Percentiles rank a stretch among this genome's conserved stretches.
phyloP scores from a whole-genome alignment of 306 rosid genomes.

The Calophaca sinica region DNA sequence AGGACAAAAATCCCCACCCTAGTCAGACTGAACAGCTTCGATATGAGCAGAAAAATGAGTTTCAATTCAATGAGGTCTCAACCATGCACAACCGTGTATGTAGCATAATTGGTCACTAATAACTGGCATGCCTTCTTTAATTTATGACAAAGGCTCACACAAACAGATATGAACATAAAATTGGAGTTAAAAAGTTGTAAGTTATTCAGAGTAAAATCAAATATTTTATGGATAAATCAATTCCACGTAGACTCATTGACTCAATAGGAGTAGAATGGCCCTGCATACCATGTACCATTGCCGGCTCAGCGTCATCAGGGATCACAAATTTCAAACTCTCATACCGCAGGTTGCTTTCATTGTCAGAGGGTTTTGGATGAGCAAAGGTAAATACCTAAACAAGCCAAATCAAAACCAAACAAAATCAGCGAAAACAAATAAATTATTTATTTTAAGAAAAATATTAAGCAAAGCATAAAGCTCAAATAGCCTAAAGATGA shows the following conservation, averaged over 20 bases:
- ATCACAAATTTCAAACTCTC: background rate
- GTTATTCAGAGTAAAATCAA: no score
- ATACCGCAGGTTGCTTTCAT: background rate
- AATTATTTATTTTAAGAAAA: background rate
- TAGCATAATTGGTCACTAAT: no score
- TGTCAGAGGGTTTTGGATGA: background rate
- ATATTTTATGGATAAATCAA: no score
- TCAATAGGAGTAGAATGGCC: constrained; percentile 12
- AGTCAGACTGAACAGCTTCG: no score
- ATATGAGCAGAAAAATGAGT: no score
- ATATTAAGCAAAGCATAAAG: background rate
- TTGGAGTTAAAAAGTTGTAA: no score
- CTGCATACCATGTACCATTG: constrained; percentile 24
- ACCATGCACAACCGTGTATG: no score
- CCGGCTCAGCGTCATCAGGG: background rate
- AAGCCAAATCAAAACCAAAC: background rate
- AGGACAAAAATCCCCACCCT: no score
- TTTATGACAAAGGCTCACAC: no score
- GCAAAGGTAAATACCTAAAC: constrained; percentile 23
- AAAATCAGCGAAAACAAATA: background rate
- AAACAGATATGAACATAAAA: no score
- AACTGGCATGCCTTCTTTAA: no score
- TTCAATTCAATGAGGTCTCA: no score
- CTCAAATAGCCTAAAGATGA: constrained; percentile 4
- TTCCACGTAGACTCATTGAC: background rate